Evolutionary conservation across 352 stramenopile species (phyloP).

Genomic region (Globisporangium perplexum): DNA sequence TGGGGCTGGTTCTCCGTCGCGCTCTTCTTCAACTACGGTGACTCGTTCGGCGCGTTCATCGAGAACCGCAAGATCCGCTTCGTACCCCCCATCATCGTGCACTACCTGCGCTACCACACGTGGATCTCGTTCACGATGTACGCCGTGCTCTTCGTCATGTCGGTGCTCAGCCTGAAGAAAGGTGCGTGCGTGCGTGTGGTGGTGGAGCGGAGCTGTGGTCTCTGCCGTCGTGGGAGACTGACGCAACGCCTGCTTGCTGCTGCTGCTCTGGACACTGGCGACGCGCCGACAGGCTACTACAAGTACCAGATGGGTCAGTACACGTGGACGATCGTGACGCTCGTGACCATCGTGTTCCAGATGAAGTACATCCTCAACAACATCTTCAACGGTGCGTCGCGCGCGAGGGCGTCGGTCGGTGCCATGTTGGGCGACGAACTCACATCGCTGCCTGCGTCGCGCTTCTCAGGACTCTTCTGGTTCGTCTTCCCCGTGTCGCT

Average conservation of each 20-base stretch:
- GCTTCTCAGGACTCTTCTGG: constrained; percentile 86
- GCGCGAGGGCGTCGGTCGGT: no score
- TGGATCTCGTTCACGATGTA: constrained; percentile 94
- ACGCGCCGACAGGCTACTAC: constrained; percentile 13
- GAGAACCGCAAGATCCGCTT: constrained; percentile 82
- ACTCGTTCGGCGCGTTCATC: constrained; percentile 83
- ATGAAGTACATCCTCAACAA: constrained; percentile 97
- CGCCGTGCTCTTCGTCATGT: constrained; percentile 94
- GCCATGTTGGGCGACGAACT: background rate
- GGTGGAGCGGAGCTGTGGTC: no score
- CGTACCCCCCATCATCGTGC: constrained; percentile 63
- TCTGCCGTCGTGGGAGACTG: no score
- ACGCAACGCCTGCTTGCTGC: no score
- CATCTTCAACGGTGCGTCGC: constrained; percentile 87
- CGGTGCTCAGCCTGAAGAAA: constrained; percentile 92
- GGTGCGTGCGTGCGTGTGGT: constrained; percentile 31
- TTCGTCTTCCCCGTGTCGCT: constrained; percentile 93
- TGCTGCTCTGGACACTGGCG: constrained; percentile 10
- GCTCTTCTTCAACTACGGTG: constrained; percentile 96
- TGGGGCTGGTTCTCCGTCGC: constrained; percentile 97
- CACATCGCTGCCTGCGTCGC: background rate
- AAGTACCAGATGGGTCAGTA: constrained; percentile 72
- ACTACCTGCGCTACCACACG: constrained; percentile 89
- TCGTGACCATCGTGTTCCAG: constrained; percentile 95
- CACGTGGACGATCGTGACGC: constrained; percentile 95